phyloP scores from a whole-genome alignment of 2,329 filamentous ascomycete species.

The Boeremia exigua region DNA sequence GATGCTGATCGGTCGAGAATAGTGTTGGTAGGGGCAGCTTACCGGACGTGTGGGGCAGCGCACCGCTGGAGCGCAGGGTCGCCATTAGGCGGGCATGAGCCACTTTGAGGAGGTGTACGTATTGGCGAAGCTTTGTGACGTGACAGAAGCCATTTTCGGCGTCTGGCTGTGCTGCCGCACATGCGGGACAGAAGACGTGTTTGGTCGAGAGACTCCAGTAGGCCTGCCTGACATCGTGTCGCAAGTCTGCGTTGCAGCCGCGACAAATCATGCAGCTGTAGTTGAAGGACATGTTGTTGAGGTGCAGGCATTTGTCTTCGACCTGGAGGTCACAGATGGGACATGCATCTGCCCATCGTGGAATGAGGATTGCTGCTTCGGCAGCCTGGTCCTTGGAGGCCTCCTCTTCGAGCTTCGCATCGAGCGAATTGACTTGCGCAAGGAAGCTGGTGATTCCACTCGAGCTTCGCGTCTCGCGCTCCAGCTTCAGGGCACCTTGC shows the following conservation, averaged over 20 bases:
- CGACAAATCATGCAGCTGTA: conserved; percentile 74
- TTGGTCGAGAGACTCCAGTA: conserved; percentile 72
- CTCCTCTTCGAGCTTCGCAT: conserved; percentile 54
- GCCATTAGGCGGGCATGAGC: conserved; percentile 88
- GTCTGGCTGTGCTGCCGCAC: conserved; percentile 65
- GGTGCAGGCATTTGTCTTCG: conserved; percentile 87
- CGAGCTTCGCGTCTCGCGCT: conserved; percentile 77
- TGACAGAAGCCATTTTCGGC: conserved; percentile 69
- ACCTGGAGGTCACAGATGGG: conserved; percentile 82
- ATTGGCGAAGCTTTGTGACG: conserved; percentile 89
- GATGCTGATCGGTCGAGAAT: conserved; percentile 27
- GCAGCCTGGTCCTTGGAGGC: conserved; percentile 48
- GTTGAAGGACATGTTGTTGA: conserved; percentile 82
- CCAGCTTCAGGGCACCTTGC: conserved; percentile 88
- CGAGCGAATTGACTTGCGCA: conserved; percentile 82
- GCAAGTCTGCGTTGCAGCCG: conserved; percentile 77
- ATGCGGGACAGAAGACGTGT: conserved; percentile 74
- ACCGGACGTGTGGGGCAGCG: conserved; percentile 74
- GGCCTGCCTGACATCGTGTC: conserved; percentile 70
- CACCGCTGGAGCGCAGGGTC: conserved; percentile 82
- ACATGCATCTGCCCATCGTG: conserved; percentile 73
- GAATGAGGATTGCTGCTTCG: conserved; percentile 53
- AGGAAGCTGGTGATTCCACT: conserved; percentile 84
- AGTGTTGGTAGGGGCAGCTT: conserved; percentile 39
- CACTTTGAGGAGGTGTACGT: conserved; percentile 89